A percentile compares a stretch with the other conserved stretches of the same genome.
These are phyloP conservation scores for Xylaria grammica DNA, from an alignment of 495 filamentous ascomycete genomes.

Conservation along the genomic window DNA sequence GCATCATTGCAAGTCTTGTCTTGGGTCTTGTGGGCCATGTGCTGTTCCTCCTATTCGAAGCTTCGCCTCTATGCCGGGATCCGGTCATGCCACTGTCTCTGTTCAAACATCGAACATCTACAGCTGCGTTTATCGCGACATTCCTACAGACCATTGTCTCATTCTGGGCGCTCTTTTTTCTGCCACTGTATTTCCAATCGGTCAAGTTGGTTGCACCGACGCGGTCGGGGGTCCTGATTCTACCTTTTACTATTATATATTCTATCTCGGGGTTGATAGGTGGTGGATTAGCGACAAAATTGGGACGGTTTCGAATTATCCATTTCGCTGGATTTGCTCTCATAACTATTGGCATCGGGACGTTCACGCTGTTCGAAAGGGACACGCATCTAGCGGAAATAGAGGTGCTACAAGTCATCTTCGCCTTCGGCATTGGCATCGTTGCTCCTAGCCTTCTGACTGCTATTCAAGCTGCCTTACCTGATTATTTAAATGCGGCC, in stretches of 20 bases:
- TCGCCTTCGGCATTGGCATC: conserved; percentile 42
- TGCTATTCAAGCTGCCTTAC: conserved; percentile 38
- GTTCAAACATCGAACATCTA: conserved; percentile 44
- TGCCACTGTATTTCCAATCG: conserved; percentile 57
- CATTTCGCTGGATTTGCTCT: conserved; percentile 46
- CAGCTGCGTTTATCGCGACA: conserved; percentile 28
- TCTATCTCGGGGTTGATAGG: conserved; percentile 40
- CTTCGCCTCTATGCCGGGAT: conserved; percentile 29
- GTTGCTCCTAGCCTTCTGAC: conserved; percentile 38
- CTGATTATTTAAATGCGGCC: conserved; percentile 49
- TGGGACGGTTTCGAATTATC: conserved; percentile 52
- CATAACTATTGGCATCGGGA: conserved; percentile 45
- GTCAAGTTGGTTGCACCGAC: conserved; percentile 39
- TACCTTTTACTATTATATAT: conserved; percentile 52
- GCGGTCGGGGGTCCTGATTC: conserved; percentile 49
- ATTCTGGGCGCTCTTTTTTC: conserved; percentile 51
- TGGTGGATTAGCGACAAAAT: conserved; percentile 46
- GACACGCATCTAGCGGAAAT: conserved; percentile 33
- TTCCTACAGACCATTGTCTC: conserved; percentile 23
- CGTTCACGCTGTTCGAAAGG: conserved; percentile 42
- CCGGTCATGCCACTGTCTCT: conserved; percentile 42
- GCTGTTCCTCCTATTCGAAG: conserved; percentile 36
- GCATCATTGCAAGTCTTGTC: conserved; percentile 27
- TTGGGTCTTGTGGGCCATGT: conserved; percentile 31
- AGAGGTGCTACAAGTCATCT: conserved; percentile 40